A percentile compares a stretch with the other conserved stretches of the same genome.
Evolutionary conservation across 768 basidiomycete genomes (phyloP).

Genomic region (Pisolithus marmoratus): DNA sequence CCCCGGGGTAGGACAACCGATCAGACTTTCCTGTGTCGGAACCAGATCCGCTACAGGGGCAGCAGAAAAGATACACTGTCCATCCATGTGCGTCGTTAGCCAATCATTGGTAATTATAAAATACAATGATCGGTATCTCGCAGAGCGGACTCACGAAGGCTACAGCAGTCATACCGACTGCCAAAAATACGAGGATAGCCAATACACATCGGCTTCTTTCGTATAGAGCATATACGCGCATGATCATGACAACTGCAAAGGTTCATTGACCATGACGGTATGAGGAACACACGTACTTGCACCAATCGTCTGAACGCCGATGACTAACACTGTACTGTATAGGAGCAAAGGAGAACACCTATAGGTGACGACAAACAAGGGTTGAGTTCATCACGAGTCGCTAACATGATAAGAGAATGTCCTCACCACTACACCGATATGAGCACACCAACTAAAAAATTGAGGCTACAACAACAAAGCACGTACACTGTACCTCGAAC

Average conservation of each 20-base stretch:
- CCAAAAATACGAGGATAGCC: not conserved
- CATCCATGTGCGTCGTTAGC: not conserved
- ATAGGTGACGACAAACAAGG: not conserved
- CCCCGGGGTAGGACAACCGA: no score
- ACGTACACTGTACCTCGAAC: not conserved
- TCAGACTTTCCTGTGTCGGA: no score
- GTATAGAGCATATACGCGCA: constrained; percentile 2
- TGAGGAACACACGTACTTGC: not conserved
- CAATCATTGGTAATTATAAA: not conserved
- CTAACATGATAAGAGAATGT: no score
- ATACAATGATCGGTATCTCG: not conserved
- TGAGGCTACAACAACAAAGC: not conserved
- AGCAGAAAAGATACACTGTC: no score
- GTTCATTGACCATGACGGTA: not conserved
- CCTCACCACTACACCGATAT: not conserved
- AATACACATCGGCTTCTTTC: not conserved
- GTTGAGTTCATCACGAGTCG: not conserved
- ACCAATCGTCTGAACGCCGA: not conserved
- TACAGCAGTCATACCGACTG: not conserved
- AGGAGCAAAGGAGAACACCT: not conserved
- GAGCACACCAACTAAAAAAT: not conserved
- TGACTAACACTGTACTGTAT: no score
- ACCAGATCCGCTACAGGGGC: no score
- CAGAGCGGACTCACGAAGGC: not conserved
- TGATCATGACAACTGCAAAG: not conserved